phyloP scores from a whole-genome alignment of 352 stramenopile species.

The Phytophthora pisi region DNA sequence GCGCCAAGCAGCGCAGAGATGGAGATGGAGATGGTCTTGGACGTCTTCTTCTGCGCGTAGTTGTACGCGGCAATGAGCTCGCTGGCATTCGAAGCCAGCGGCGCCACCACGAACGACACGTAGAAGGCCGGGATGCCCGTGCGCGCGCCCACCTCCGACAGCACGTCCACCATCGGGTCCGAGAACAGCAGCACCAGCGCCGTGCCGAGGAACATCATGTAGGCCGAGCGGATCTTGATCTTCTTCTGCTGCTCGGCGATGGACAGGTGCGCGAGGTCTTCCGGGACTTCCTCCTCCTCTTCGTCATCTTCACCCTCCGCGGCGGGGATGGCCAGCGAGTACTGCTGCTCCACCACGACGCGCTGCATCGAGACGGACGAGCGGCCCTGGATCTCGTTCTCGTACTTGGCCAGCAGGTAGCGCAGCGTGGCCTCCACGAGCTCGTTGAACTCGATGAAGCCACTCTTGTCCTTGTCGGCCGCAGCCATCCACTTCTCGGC shows the following conservation, averaged over 20 bases:
- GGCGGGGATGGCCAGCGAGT: slow-evolving; percentile 42
- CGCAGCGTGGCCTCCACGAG: slow-evolving; percentile 91
- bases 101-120: slow-evolving; percentile 97
- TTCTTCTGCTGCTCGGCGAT: slow-evolving; percentile 95
- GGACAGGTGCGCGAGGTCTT: slow-evolving; percentile 93
- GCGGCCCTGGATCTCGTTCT: slow-evolving; percentile 56
- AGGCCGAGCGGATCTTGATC: slow-evolving; percentile 95
- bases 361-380: slow-evolving; percentile 62
- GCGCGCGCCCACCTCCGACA: slow-evolving; percentile 93
- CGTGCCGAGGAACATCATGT: slow-evolving; percentile 95
- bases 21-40: slow-evolving; percentile 97
- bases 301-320: slow-evolving; percentile 87
- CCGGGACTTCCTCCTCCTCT: slow-evolving; percentile 94
- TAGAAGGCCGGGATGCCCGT: slow-evolving; percentile 96
- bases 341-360: slow-evolving; percentile 53
- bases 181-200: slow-evolving; percentile 95
- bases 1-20: slow-evolving; percentile 94
- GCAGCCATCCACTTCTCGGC: slow-evolving; percentile 83
- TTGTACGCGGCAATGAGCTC: slow-evolving; percentile 98
- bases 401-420: slow-evolving; percentile 85
- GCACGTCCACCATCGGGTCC: slow-evolving; percentile 98
- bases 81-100: slow-evolving; percentile 98
- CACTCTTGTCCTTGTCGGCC: slow-evolving; percentile 92
- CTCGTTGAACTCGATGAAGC: slow-evolving; percentile 95
- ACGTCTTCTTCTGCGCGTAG: slow-evolving; percentile 98